Conservation (phyloP, 176 grass and related monocot species). For the Oryza officinalis region DNA sequence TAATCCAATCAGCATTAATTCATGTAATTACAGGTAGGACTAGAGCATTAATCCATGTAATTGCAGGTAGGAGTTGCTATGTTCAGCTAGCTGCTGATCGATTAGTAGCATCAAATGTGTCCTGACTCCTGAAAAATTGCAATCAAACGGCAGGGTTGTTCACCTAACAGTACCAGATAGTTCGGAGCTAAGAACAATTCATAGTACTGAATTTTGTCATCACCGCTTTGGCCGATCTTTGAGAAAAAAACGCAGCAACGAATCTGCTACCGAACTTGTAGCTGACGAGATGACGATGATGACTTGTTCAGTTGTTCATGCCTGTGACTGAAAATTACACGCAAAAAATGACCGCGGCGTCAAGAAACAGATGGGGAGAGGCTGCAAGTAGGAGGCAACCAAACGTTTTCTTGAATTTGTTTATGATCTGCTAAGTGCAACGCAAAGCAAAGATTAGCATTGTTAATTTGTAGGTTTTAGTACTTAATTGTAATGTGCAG, state of each 20-base stretch:
- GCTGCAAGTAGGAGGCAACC: neutral
- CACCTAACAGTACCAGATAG: conserved; percentile 2
- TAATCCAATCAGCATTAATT: neutral
- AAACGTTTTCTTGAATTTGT: neutral
- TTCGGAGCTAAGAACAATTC: neutral
- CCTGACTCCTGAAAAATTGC: neutral
- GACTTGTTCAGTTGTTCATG: neutral
- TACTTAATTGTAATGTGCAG: neutral
- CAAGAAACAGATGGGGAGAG: neutral
- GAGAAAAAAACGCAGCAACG: neutral
- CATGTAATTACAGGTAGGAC: neutral
- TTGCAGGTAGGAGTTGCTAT: neutral
- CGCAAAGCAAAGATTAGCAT: neutral
- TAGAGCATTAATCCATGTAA: neutral
- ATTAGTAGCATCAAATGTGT: neutral
- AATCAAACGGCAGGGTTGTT: neutral
- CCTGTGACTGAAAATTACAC: neutral
- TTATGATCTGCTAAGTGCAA: neutral
- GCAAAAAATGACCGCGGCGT: neutral
- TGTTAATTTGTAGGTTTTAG: neutral
- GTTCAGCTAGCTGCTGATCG: neutral
- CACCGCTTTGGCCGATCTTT: neutral
- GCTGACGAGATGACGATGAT: neutral
- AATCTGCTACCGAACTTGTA: neutral
- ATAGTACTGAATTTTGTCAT: conserved; percentile 4